These are phyloP conservation scores for Exophiala calicioides DNA, from an alignment of 2,329 filamentous ascomycete species.

Conservation along the genomic window DNA sequence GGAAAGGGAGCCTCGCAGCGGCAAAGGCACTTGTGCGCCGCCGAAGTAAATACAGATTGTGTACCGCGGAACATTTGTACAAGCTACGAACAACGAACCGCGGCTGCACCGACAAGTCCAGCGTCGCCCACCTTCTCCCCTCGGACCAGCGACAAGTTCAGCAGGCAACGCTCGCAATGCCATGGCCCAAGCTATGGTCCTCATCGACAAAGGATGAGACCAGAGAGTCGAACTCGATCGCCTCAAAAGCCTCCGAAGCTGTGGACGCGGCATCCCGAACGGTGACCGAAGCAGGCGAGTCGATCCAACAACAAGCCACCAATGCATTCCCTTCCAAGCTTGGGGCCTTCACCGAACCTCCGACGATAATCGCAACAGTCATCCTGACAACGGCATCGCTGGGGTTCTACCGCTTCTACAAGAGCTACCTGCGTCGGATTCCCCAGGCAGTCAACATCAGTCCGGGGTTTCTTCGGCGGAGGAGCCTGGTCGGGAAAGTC, in stretches of 20 bases:
- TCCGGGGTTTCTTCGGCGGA: conserved; percentile 68
- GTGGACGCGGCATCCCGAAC: conserved; percentile 9
- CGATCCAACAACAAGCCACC: conserved; percentile 7
- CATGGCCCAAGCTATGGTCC: conserved; percentile 31
- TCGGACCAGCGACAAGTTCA: too few relatives aligned
- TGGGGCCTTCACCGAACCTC: conserved; percentile 32
- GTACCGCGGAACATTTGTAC: too few relatives aligned
- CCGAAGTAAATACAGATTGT: too few relatives aligned
- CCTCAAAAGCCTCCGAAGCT: conserved; percentile 2
- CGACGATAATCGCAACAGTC: conserved; percentile 33
- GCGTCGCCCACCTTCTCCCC: too few relatives aligned
- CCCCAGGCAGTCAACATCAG: conserved; percentile 74
- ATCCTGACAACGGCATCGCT: conserved; percentile 32
- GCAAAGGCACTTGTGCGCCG: too few relatives aligned
- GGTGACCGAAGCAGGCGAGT: conserved; percentile 2
- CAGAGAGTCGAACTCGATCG: background rate
- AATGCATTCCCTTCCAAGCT: conserved; percentile 4
- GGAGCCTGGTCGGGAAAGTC: conserved; percentile 79
- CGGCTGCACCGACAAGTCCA: too few relatives aligned
- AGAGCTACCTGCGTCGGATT: conserved; percentile 74
- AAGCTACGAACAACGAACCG: too few relatives aligned
- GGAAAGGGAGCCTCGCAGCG: too few relatives aligned
- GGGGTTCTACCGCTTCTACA: conserved; percentile 30
- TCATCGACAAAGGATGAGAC: conserved; percentile 27
- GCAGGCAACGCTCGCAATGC: conserved; percentile 20